These are phyloP conservation scores for Diphasiastrum complanatum DNA, from an alignment of 83 land plant genomes.

Conservation along the genomic window DNA sequence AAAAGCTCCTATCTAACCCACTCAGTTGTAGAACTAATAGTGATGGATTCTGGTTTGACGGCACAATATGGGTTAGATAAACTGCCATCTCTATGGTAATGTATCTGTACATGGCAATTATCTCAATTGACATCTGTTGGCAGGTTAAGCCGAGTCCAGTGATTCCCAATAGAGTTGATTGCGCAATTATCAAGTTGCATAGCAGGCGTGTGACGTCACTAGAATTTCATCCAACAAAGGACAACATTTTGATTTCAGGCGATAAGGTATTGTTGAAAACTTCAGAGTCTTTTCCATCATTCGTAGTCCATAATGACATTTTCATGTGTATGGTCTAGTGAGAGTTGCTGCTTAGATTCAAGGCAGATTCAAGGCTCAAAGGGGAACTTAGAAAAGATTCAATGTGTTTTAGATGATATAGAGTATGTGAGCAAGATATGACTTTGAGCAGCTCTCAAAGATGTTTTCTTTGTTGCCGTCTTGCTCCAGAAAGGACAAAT, in stretches of 20 bases:
- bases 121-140: background rate
- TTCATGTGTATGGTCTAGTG: background rate
- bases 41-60: no score
- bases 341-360: no score
- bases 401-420: no score
- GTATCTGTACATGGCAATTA: background rate
- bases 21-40: no score
- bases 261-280: slow-evolving; percentile 60
- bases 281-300: background rate
- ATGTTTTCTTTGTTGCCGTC: background rate
- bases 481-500: slow-evolving; percentile 81
- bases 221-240: slow-evolving; percentile 92
- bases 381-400: no score
- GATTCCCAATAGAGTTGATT: slow-evolving; percentile 66
- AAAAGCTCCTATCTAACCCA: no score
- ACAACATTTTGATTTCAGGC: slow-evolving; percentile 72
- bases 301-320: background rate
- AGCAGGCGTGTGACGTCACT: slow-evolving; percentile 82
- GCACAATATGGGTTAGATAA: no score
- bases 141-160: slow-evolving; percentile 63
- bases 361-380: no score
- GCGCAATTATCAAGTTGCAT: slow-evolving; percentile 72
- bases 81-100: background rate
- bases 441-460: background rate
- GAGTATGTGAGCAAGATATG: background rate